phyloP scores from a whole-genome alignment of 768 basidiomycete species.

The Suillus luteus region DNA sequence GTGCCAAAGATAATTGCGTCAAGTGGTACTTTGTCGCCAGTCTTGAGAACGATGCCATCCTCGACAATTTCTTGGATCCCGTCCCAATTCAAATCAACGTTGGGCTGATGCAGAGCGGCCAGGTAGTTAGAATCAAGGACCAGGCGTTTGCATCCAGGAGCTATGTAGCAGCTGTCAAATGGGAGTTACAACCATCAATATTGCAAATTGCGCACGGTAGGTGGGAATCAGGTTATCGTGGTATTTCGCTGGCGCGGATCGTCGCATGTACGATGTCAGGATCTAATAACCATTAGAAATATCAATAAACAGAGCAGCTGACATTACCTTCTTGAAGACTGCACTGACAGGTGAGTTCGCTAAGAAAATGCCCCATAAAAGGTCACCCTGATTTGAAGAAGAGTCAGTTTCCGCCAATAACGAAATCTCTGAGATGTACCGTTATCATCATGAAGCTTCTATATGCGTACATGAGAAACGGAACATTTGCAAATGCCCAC shows the following conservation, averaged over 20 bases:
- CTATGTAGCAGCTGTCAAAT: conserved; percentile 27
- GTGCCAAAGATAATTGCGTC: conserved; percentile 63
- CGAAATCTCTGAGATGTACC: conserved; percentile 31
- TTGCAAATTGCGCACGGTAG: conserved; percentile 41
- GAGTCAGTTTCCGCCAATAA: neutral
- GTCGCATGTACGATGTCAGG: conserved; percentile 46
- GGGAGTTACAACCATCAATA: neutral
- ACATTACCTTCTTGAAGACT: conserved; percentile 35
- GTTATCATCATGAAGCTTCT: conserved; percentile 48
- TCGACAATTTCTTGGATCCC: conserved; percentile 49
- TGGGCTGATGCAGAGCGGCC: conserved; percentile 49
- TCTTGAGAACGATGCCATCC: conserved; percentile 51
- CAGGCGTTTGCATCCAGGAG: conserved; percentile 61
- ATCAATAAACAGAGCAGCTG: conserved; percentile 5
- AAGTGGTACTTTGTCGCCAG: conserved; percentile 48
- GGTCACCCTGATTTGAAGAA: conserved; percentile 13
- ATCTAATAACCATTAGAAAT: conserved; percentile 33
- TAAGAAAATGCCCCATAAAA: conserved; percentile 40
- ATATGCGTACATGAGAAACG: conserved; percentile 49
- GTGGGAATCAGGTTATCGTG: conserved; percentile 48
- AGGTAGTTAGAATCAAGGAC: conserved; percentile 64
- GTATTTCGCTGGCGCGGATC: conserved; percentile 48
- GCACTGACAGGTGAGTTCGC: conserved; percentile 36
- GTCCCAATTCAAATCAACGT: conserved; percentile 54
- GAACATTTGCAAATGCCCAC: conserved; percentile 54